A percentile compares a stretch with the other conserved stretches of the same genome.
Conservation (phyloP, 768 basidiomycete genomes). For the Lactarius evosmus region DNA sequence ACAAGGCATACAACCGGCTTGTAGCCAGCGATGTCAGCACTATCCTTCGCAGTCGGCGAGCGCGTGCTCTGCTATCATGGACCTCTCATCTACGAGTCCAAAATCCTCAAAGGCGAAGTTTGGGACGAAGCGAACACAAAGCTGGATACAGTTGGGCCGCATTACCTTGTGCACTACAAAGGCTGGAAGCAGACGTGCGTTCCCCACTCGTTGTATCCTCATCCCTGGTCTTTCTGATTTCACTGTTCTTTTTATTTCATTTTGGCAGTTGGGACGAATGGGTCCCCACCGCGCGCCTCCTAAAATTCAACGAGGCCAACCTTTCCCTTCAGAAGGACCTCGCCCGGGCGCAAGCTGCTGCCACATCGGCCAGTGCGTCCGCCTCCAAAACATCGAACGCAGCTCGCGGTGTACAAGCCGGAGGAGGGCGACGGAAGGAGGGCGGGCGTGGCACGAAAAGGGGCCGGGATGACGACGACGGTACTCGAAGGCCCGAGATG, state of each 20-base stretch:
- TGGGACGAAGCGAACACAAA: constrained; percentile 63
- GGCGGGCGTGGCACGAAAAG: constrained; percentile 65
- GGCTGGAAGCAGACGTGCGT: constrained; percentile 97
- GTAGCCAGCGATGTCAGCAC: constrained; percentile 17
- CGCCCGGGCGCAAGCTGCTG: constrained; percentile 43
- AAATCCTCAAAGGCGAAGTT: constrained; percentile 67
- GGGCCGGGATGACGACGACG: constrained; percentile 80
- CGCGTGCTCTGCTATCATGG: constrained; percentile 93
- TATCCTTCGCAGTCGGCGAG: constrained; percentile 41
- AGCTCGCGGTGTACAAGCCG: constrained; percentile 28
- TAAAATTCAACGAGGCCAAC: constrained; percentile 83
- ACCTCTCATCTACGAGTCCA: constrained; percentile 93
- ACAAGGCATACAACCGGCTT: not conserved
- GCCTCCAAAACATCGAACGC: constrained; percentile 33
- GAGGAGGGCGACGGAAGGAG: constrained; percentile 48
- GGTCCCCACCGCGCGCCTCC: constrained; percentile 76
- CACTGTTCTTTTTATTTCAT: not conserved
- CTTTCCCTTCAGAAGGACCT: constrained; percentile 74
- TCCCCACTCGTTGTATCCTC: not conserved
- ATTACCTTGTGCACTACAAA: constrained; percentile 97
- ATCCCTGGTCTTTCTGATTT: constrained; percentile 3
- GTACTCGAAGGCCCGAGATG: constrained; percentile 78
- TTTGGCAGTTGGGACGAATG: constrained; percentile 89
- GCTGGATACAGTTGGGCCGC: constrained; percentile 62
- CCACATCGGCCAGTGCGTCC: constrained; percentile 37